A percentile compares a stretch with the other conserved stretches of the same genome.
phyloP scores from a whole-genome alignment of 805 yeast genomes.

The Sungouiozyma intestinalis region DNA sequence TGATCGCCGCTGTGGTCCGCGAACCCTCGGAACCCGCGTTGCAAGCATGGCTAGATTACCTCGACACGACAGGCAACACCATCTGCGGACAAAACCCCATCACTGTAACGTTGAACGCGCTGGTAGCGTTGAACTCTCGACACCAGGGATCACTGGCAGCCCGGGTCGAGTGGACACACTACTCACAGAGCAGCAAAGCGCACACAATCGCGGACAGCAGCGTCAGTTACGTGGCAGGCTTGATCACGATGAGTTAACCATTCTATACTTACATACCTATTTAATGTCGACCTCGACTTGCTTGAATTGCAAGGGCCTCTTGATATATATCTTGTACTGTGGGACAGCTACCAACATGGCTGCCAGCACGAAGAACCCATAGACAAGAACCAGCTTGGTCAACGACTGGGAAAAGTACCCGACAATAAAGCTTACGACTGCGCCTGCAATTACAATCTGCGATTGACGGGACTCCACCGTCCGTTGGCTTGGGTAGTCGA shows the following conservation, averaged over 20 bases:
- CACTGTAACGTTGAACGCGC: slow-evolving; percentile 47
- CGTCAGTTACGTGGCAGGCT: slow-evolving; percentile 88
- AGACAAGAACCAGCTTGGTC: slow-evolving; percentile 29
- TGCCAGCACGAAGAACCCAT: slow-evolving; percentile 29
- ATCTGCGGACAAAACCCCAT: slow-evolving; percentile 90
- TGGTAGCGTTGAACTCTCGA: slow-evolving; percentile 15
- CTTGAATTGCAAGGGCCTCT: slow-evolving; percentile 29
- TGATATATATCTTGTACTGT: slow-evolving; percentile 47
- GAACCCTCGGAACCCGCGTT: slow-evolving; percentile 19
- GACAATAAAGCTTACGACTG: slow-evolving; percentile 32
- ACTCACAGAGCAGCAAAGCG: slow-evolving; percentile 63
- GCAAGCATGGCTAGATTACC: slow-evolving; percentile 53
- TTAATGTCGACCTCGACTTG: not conserved
- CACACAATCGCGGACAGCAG: slow-evolving; percentile 47
- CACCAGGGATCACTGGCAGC: no score
- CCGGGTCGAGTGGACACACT: slow-evolving; percentile 73
- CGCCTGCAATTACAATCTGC: slow-evolving; percentile 13
- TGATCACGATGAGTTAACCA: slow-evolving; percentile 26
- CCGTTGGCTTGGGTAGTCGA: slow-evolving; percentile 27
- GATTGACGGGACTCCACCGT: slow-evolving; percentile 11
- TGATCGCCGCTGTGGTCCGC: slow-evolving; percentile 15
- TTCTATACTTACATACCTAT: not conserved
- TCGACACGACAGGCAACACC: slow-evolving; percentile 68
- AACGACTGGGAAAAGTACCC: slow-evolving; percentile 44
- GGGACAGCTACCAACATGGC: slow-evolving; percentile 39